These are phyloP conservation scores for Silene vulgaris DNA, from an alignment of 179 eudicot species.

Conservation along the genomic window DNA sequence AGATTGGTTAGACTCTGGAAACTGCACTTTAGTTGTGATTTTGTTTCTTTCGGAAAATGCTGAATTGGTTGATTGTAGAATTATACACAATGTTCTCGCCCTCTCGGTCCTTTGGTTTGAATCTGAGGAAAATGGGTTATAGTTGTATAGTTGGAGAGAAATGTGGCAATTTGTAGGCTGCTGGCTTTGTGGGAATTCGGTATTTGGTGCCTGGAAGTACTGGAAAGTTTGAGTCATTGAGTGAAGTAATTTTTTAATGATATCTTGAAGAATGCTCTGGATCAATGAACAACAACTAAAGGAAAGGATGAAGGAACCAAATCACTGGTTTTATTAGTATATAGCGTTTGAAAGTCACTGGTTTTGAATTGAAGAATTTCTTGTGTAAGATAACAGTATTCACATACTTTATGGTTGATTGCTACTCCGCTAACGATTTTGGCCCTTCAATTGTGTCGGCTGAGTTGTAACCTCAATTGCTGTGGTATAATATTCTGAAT, in stretches of 20 bases:
- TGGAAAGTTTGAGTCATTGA: neutral
- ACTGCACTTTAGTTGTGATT: neutral
- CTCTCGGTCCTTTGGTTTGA: neutral
- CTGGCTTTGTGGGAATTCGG: neutral
- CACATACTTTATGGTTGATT: conserved; percentile 6
- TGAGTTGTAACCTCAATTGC: neutral
- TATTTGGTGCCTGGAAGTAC: neutral
- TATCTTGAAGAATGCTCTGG: neutral
- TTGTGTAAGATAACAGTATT: neutral
- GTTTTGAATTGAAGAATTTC: neutral
- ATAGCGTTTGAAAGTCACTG: neutral
- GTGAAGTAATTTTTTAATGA: neutral
- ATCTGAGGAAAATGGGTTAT: neutral
- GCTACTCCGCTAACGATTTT: neutral
- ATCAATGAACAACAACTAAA: neutral
- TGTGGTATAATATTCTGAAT: neutral
- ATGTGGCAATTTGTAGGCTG: neutral
- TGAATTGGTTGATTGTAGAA: neutral
- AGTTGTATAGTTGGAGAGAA: neutral
- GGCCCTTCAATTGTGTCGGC: neutral
- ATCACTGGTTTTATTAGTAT: neutral
- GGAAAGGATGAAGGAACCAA: neutral
- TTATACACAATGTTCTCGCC: neutral
- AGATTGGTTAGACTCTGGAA: conserved; percentile 1
- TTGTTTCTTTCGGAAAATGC: neutral